A percentile compares a stretch with the other conserved stretches of the same genome.
Evolutionary conservation across 1,284 basidiomycete genomes (phyloP).

Genomic region (Phellinidium pouzarii): DNA sequence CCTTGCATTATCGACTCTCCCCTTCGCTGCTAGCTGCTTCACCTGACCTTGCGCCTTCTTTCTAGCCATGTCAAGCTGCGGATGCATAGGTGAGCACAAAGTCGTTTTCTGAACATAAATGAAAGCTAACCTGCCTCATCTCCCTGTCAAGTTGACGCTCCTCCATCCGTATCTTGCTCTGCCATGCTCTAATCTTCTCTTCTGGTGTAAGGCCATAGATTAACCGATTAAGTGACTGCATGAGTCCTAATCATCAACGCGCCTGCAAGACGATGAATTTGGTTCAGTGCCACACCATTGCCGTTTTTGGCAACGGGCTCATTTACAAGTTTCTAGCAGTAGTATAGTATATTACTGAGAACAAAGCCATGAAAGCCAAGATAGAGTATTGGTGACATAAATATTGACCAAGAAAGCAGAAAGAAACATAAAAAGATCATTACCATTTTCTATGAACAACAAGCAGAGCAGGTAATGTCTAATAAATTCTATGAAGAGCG

Average conservation of each 20-base stretch:
- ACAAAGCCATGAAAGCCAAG: no score
- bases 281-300: neutral
- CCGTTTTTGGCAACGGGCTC: neutral
- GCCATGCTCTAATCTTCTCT: constrained; percentile 87
- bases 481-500: constrained; percentile 83
- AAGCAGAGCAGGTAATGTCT: constrained; percentile 18
- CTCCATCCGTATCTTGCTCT: constrained; percentile 75
- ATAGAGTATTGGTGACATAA: no score
- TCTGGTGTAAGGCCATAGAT: constrained; percentile 93
- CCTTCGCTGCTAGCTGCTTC: constrained; percentile 87
- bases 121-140: constrained; percentile 77
- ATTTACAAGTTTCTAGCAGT: no score
- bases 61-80: constrained; percentile 77
- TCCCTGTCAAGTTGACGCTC: constrained; percentile 82
- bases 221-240: constrained; percentile 87
- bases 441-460: neutral
- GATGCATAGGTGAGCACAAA: constrained; percentile 6
- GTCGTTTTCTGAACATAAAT: constrained; percentile 12
- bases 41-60: constrained; percentile 78
- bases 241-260: constrained; percentile 27
- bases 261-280: neutral
- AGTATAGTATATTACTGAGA: no score
- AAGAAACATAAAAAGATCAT: neutral
- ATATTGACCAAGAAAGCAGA: neutral
- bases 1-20: constrained; percentile 88